A percentile compares a stretch with the other conserved stretches of the same genome.
These are phyloP conservation scores for Pichia sp. DNA, from an alignment of 1,139 yeast species.

Conservation along the genomic window DNA sequence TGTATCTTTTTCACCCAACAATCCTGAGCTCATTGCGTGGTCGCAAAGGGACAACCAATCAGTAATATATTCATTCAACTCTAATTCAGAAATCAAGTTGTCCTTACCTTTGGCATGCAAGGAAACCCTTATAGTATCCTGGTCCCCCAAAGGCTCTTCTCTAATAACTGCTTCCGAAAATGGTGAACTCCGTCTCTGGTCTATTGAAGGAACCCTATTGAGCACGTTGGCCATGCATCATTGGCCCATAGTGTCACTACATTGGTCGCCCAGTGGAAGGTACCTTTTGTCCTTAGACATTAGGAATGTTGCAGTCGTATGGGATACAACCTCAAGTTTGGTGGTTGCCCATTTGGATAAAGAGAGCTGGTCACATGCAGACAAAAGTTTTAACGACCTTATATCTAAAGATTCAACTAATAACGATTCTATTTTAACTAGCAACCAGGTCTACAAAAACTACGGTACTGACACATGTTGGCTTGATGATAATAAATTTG, in stretches of 20 bases:
- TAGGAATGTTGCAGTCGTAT: slow-evolving; percentile 41
- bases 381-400: background rate
- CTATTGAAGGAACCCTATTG: slow-evolving; percentile 57
- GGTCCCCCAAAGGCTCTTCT: slow-evolving; percentile 61
- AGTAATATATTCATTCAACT: slow-evolving; percentile 28
- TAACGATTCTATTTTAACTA: background rate
- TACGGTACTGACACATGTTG: slow-evolving; percentile 60
- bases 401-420: background rate
- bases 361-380: slow-evolving; percentile 11
- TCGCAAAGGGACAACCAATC: slow-evolving; percentile 39
- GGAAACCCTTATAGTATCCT: slow-evolving; percentile 37
- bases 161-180: slow-evolving; percentile 54
- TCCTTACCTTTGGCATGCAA: slow-evolving; percentile 24
- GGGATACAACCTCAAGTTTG: slow-evolving; percentile 51
- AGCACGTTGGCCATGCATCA: slow-evolving; percentile 55
- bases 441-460: slow-evolving; percentile 8
- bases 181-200: slow-evolving; percentile 71
- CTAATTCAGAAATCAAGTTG: slow-evolving; percentile 14
- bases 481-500: slow-evolving; percentile 68
- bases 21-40: slow-evolving; percentile 34
- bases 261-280: slow-evolving; percentile 47
- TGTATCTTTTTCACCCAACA: slow-evolving; percentile 39
- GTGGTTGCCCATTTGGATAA: slow-evolving; percentile 42
- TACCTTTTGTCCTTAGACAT: slow-evolving; percentile 40
- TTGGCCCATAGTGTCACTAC: slow-evolving; percentile 45